A percentile compares a stretch with the other conserved stretches of the same genome.
Conservation (phyloP, 2,329 filamentous ascomycete genomes). For the Aureobasidium sp. region DNA sequence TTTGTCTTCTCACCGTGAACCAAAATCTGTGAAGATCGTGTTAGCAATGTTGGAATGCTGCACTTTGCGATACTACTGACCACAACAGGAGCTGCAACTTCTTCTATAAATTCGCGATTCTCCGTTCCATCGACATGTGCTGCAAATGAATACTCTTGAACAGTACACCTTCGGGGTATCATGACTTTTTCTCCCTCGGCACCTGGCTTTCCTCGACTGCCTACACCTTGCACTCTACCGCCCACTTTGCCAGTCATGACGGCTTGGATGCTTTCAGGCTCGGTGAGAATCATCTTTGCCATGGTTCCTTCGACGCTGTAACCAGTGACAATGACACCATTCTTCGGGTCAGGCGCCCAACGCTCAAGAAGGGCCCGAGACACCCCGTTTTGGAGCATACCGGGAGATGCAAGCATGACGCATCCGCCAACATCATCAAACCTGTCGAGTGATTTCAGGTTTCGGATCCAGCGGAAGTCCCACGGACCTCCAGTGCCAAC, state of each 20-base stretch:
- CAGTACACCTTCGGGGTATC: slow-evolving; percentile 85
- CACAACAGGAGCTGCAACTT: slow-evolving; percentile 84
- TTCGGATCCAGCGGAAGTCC: slow-evolving; percentile 94
- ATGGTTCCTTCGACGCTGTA: slow-evolving; percentile 98
- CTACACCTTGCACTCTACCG: slow-evolving; percentile 42
- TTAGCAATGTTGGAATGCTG: neutral
- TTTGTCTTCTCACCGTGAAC: slow-evolving; percentile 97
- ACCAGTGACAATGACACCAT: slow-evolving; percentile 96
- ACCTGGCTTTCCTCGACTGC: slow-evolving; percentile 53
- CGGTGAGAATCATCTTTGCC: slow-evolving; percentile 91
- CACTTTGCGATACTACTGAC: slow-evolving; percentile 49
- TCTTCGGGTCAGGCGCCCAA: slow-evolving; percentile 94
- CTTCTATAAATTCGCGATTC: slow-evolving; percentile 94
- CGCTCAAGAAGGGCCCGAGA: slow-evolving; percentile 86
- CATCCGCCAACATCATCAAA: slow-evolving; percentile 95
- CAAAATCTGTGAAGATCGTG: slow-evolving; percentile 57
- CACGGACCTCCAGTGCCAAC: slow-evolving; percentile 63
- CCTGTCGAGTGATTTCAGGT: slow-evolving; percentile 83
- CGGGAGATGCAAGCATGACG: slow-evolving; percentile 93
- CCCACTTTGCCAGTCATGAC: slow-evolving; percentile 60
- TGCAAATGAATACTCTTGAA: slow-evolving; percentile 91
- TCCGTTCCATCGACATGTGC: slow-evolving; percentile 95
- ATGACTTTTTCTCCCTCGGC: slow-evolving; percentile 78
- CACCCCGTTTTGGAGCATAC: slow-evolving; percentile 97
- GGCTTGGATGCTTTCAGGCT: slow-evolving; percentile 89